Base-by-base conservation (phyloP, 1,284 basidiomycete species). In the Exobasidium cylindrosporum region DNA sequence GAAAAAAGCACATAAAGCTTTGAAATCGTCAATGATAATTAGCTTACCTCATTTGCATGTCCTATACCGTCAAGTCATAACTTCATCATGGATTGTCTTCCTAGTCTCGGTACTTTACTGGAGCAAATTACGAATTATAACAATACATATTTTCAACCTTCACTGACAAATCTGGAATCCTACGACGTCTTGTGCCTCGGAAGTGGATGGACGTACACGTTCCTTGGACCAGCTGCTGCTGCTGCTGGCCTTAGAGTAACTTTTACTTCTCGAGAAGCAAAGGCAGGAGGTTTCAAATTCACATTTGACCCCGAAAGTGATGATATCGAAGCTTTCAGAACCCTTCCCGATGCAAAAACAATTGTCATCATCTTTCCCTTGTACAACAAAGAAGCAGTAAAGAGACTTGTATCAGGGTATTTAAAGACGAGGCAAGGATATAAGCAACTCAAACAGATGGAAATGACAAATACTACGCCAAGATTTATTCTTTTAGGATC, bases 201-300 rank as follows among this genome's bases (percentile, higher is more conserved):
- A 47, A 85, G 86, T n/a, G 87, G 87, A 43, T 89, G 87, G 87
- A 86, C 86, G 1, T 85, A 83, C 0, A 83, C 82, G 11, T 89
- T 88, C 78, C 82, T 89, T 50, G 82, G 86, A 45, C 84, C 86
- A 0, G 84, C 86, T 17, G 85, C 86, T 72, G 6, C 30, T 21
- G 14, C 65, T 0, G 26, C 64, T 0, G 32, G 64, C 10, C 58
- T 77, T 40, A 54, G 63, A 40, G 58, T 78, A 17, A 66, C 88
- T 61, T 81, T 82, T 0, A 85, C 83, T 69, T 84, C 85, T 1
- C 83, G 85, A 2, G 88, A 87, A 0, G 84, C 83, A 4, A 28
- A 32, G 14, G 60, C 67, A 52, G 68, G 58, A 60, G 65, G 71
- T 17, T 67, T 81, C 52, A 68, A 70, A 43, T 82, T 81, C 65